Base-by-base conservation (phyloP, 257 asterid species). In the Lavandula angustifolia region DNA sequence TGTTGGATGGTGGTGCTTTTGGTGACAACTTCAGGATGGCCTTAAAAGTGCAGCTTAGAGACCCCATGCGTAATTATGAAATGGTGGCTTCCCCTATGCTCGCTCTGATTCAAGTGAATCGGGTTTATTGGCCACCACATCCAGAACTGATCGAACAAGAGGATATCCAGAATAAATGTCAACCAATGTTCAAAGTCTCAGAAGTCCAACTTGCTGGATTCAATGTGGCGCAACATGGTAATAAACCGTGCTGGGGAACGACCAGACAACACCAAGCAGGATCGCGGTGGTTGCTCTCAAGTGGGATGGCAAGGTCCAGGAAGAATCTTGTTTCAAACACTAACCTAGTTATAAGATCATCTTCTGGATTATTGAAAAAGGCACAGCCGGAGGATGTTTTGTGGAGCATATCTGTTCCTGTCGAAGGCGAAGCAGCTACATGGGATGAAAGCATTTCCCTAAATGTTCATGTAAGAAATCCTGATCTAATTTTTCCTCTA, bases 41-140 rank as follows among this genome's bases (percentile, higher is more conserved):
- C 70, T 70, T 90, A 29, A 83, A 84, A 60, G 81, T 87, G 80
- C 96, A 84, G 79, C 96, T 90, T 58, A 81, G 96, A 81, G 88
- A 87, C 63, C 97, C 97, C 47, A 64, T 79, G 47, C 89, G 91
- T 43, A 75, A 85, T 69, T 77, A 73, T 50, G 92, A 87, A 74
- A 81, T 42, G 76, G 96, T 90, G 62, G 96, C 96, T 7, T 50
- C 70, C 64, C 56, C 87, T 1, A 84, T 90, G 92, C 90, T 90
- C 58, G 89, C 82, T 69, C 79, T 87, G 68, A 38, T 75, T 71
- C 78, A 78, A 63, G 88, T 82, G 4, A 80, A 83, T 72, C 73
- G 84, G 73, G 65, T 65, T 47, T 73, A 13, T 59, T 50, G 46
- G 5, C 72, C 67, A 48, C 34, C 44, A 18, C 77, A 44, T 38